phyloP scores from a whole-genome alignment of 192 early-diverging fungal species.

The Pilaira anomala region DNA sequence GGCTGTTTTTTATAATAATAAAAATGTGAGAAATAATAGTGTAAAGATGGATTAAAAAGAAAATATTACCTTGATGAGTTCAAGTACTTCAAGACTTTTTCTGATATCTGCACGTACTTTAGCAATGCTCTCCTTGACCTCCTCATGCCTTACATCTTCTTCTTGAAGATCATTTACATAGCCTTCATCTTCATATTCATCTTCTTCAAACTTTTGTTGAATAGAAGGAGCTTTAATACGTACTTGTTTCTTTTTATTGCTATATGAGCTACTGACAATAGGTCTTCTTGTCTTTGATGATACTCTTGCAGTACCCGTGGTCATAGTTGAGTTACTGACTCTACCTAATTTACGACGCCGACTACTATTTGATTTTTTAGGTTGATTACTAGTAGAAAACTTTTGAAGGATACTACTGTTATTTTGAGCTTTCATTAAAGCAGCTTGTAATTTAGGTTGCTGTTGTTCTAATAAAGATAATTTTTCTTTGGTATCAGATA shows the following conservation, averaged over 20 bases:
- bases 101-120: slow-evolving; percentile 34
- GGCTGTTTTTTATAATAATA: background rate
- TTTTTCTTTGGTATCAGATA: slow-evolving; percentile 33
- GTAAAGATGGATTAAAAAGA: slow-evolving; percentile 3
- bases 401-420: background rate
- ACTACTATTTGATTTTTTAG: slow-evolving; percentile 2
- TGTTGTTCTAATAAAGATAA: slow-evolving; percentile 11
- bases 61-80: slow-evolving; percentile 25
- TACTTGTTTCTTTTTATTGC: slow-evolving; percentile 4
- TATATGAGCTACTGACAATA: background rate
- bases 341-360: slow-evolving; percentile 9
- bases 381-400: slow-evolving; percentile 6
- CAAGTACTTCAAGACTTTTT: slow-evolving; percentile 34
- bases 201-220: background rate
- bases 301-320: slow-evolving; percentile 13
- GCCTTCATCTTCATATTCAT: slow-evolving; percentile 25
- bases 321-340: slow-evolving; percentile 11
- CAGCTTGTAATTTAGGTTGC: background rate
- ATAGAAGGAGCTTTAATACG: background rate
- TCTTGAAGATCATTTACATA: slow-evolving; percentile 21
- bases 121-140: slow-evolving; percentile 36
- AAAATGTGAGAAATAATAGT: background rate
- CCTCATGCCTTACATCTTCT: slow-evolving; percentile 22
- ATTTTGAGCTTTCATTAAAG: background rate
- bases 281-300: background rate